A percentile compares a stretch with the other conserved stretches of the same genome.
phyloP scores from a whole-genome alignment of 2,329 filamentous ascomycete species.

The Fusarium lyarnte region DNA sequence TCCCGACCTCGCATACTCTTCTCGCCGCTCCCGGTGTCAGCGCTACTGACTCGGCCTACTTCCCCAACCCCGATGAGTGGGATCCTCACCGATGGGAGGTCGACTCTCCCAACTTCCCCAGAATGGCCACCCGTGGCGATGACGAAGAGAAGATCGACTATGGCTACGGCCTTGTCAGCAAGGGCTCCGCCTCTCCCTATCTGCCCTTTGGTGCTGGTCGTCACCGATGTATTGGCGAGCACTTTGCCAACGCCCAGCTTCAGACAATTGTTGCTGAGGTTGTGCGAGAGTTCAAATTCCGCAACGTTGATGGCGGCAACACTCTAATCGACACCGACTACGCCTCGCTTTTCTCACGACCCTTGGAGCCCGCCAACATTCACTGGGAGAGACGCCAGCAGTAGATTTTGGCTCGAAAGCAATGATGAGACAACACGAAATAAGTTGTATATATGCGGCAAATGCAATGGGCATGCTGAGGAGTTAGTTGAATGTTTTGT shows the following conservation, averaged over 20 bases:
- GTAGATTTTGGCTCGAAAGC: constrained; percentile 36
- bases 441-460: constrained; percentile 44
- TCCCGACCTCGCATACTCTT: constrained; percentile 83
- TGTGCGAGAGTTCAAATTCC: constrained; percentile 82
- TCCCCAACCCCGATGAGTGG: constrained; percentile 85
- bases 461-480: constrained; percentile 36
- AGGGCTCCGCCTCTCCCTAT: constrained; percentile 89
- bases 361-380: constrained; percentile 75
- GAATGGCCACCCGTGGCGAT: constrained; percentile 56
- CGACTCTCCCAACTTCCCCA: constrained; percentile 65
- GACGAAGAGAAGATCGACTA: constrained; percentile 88
- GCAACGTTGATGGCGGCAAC: constrained; percentile 76
- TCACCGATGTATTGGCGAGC: constrained; percentile 95
- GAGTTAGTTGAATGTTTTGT: constrained; percentile 43
- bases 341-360: constrained; percentile 77
- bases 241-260: constrained; percentile 93
- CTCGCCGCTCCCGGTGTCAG: constrained; percentile 88
- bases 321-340: constrained; percentile 76
- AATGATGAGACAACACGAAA: constrained; percentile 28
- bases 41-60: constrained; percentile 75
- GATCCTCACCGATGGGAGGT: constrained; percentile 91
- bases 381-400: constrained; percentile 77
- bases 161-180: constrained; percentile 91
- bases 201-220: constrained; percentile 93
- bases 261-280: constrained; percentile 83